These are phyloP conservation scores for Carex pumila DNA, from an alignment of 176 grass and related monocot species.

Conservation along the genomic window DNA sequence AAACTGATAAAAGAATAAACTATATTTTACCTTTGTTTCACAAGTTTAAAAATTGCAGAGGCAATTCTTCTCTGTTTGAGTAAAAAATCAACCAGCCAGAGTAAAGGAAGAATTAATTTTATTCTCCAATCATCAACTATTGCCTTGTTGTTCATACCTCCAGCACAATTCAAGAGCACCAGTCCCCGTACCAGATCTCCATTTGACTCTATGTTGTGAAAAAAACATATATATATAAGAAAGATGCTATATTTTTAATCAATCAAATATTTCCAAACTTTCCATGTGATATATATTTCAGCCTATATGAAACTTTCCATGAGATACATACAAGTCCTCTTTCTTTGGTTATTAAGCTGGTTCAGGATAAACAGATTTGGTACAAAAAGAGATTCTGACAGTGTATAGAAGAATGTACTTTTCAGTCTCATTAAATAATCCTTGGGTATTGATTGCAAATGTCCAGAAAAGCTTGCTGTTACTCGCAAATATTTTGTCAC, in stretches of 20 bases:
- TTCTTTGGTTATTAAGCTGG: neutral
- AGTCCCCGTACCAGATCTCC: slow-evolving; percentile 52
- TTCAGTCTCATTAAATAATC: neutral
- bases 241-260: too few relatives aligned
- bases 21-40: slow-evolving; percentile 48
- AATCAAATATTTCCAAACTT: neutral
- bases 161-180: slow-evolving; percentile 81
- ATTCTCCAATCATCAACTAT: slow-evolving; percentile 98
- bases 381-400: neutral
- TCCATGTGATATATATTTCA: neutral
- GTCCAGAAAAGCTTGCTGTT: neutral
- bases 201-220: slow-evolving; percentile 34
- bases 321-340: neutral
- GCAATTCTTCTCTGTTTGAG: slow-evolving; percentile 68
- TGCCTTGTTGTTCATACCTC: slow-evolving; percentile 97
- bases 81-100: slow-evolving; percentile 74
- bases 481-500: neutral
- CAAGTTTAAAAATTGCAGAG: slow-evolving; percentile 58
- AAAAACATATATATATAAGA: too few relatives aligned
- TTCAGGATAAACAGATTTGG: neutral
- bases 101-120: slow-evolving; percentile 66
- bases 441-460: neutral
- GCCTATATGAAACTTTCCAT: neutral
- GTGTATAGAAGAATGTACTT: neutral
- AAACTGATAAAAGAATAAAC: neutral